Percentiles rank a stretch among this genome's conserved stretches.
phyloP scores from a whole-genome alignment of 2,329 filamentous ascomycete species.

The Plenodomus biglobosus region DNA sequence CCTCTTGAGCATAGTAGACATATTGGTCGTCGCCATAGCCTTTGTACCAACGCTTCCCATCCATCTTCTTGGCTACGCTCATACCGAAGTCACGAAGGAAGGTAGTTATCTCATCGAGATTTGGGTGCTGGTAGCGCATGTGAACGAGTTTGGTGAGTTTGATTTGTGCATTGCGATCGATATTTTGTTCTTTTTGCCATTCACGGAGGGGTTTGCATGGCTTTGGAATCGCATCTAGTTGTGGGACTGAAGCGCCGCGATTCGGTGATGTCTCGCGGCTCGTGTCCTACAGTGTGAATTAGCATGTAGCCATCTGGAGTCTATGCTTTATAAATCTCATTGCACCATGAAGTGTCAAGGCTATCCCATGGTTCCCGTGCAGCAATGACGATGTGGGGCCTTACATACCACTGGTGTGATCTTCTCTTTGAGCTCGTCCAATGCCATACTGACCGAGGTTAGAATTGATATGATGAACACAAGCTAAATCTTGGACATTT shows the following conservation, averaged over 20 bases:
- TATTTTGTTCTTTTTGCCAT: slow-evolving; percentile 45
- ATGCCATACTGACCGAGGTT: slow-evolving; percentile 24
- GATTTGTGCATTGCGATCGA: slow-evolving; percentile 51
- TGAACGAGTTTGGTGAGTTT: slow-evolving; percentile 53
- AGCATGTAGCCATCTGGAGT: background rate
- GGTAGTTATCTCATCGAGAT: slow-evolving; percentile 52
- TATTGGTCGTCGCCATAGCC: slow-evolving; percentile 65
- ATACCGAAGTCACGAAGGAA: slow-evolving; percentile 47
- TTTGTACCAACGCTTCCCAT: slow-evolving; percentile 56
- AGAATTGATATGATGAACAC: background rate
- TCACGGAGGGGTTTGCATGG: slow-evolving; percentile 39
- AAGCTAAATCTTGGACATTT: background rate
- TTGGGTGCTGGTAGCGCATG: slow-evolving; percentile 58
- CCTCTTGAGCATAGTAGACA: slow-evolving; percentile 57
- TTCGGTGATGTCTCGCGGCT: slow-evolving; percentile 45
- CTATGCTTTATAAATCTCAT: background rate
- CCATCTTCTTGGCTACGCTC: slow-evolving; percentile 35
- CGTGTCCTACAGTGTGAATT: slow-evolving; percentile 19
- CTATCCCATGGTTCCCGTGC: background rate
- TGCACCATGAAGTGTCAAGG: background rate
- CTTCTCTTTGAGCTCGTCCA: slow-evolving; percentile 36
- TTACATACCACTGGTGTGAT: slow-evolving; percentile 35
- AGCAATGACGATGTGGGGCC: slow-evolving; percentile 20
- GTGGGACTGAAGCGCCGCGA: slow-evolving; percentile 44
- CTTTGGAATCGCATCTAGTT: slow-evolving; percentile 43